These are phyloP conservation scores for Takashimella koratensis DNA, from an alignment of 1,284 basidiomycete species.

Conservation along the genomic window DNA sequence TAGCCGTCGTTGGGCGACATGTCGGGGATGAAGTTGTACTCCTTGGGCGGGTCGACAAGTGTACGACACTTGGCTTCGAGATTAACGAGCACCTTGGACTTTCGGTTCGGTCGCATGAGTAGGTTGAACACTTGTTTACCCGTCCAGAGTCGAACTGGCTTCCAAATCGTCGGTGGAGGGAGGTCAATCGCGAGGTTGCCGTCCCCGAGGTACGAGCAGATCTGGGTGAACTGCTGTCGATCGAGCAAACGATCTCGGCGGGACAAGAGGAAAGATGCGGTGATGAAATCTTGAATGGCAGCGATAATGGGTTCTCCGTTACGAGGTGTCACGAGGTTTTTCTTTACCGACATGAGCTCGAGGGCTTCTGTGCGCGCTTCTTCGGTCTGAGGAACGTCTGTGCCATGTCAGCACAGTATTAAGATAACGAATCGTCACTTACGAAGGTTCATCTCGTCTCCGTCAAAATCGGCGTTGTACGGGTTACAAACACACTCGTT, in stretches of 20 bases:
- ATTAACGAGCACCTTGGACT: conserved; percentile 82
- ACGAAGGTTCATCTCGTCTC: conserved; percentile 99
- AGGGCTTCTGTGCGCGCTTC: conserved; percentile 97
- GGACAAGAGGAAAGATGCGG: conserved; percentile 92
- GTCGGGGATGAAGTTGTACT: conserved; percentile 58
- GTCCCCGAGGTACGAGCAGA: conserved; percentile 92
- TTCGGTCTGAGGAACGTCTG: conserved; percentile 98
- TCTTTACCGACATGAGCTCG: conserved; percentile 96
- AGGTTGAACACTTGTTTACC: conserved; percentile 98
- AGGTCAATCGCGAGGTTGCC: conserved; percentile 90
- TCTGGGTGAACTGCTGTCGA: conserved; percentile 91
- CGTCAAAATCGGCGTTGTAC: conserved; percentile 99
- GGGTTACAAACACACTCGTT: conserved; percentile 99
- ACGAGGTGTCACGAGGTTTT: conserved; percentile 94
- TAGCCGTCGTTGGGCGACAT: conserved; percentile 97
- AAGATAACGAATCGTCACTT: conserved; percentile 37
- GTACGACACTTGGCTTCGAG: conserved; percentile 96
- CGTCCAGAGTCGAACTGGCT: conserved; percentile 91
- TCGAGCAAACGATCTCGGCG: conserved; percentile 91
- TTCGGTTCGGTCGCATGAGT: conserved; percentile 89
- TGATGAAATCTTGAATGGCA: conserved; percentile 98
- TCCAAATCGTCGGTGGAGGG: conserved; percentile 91
- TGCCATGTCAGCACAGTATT: conserved; percentile 9
- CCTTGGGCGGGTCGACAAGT: conserved; percentile 70
- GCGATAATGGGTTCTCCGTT: conserved; percentile 99